Base-by-base conservation (phyloP, 2,329 filamentous ascomycete genomes). In the Ophiosphaerella korrae region DNA sequence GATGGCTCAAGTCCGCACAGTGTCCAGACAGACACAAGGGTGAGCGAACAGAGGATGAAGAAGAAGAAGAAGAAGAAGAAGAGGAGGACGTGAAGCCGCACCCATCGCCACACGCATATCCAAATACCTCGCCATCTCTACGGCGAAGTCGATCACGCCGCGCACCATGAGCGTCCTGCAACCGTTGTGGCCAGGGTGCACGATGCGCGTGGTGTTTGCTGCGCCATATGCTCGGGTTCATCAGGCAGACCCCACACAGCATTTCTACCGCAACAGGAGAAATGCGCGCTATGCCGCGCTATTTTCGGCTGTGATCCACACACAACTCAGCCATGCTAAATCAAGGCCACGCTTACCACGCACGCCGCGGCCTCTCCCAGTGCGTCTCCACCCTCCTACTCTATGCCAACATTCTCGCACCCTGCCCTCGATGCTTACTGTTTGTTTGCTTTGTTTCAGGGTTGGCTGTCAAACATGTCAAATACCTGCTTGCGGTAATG, bases 311-410 rank as follows among this genome's bases (percentile, higher is more conserved):
- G 13, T 14, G 24, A 11, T 21, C 21, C 26, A 21, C 26, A 33
- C 36, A 29, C 23, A 38, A 37, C 48, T 50, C 48, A 45, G 48
- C 48, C 48, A 45, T 37, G 48, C 48, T 45, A 50, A 50, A 42
- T 45, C 42, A 32, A 34, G 35, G n/a, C 29, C 26, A 24, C 32
- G 23, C n/a, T 23, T 44, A 32, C 7, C 34, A 14, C 21, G n/a
- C 16, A 23, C 11, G 11, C 33, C 33, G 33, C 14, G 8, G 13
- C 7, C 33, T 45, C 24, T 16, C 33, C 34, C 24, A 44, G 33
- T 45, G 21, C 41, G 36, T 42, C 35, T 16, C 45, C 38, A 38
- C 32, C 32, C 21, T 24, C 32, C 42, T 21, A 21, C 18, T 21
- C 18, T 21, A 35, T 23, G n/a, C 42, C 42, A 36, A 11, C 42